Conservation (phyloP, 2,329 filamentous ascomycete genomes). For the Colletotrichum filicis region DNA sequence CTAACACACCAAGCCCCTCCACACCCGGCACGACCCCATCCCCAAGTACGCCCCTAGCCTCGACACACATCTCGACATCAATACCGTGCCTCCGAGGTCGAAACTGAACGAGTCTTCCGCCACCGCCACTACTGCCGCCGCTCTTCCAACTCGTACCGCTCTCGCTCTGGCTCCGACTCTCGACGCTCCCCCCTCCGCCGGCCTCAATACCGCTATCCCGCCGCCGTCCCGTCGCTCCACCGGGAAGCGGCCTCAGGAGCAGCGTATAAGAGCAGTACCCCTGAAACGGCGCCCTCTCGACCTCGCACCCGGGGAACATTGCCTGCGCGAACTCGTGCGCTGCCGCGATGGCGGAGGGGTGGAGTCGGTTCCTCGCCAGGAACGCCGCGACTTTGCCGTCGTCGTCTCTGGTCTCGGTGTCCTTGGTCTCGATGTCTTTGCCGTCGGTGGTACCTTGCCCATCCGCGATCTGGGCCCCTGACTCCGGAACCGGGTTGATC, state of each 20-base stretch:
- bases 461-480: background rate
- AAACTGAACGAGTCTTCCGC: constrained; percentile 56
- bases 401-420: background rate
- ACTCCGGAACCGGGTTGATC: fast-evolving
- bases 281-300: constrained; percentile 51
- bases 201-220: constrained; percentile 13
- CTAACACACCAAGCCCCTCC: constrained; percentile 48
- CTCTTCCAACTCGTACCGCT: background rate
- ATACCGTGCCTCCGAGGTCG: constrained; percentile 55
- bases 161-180: background rate
- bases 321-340: constrained; percentile 44
- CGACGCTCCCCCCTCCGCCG: background rate
- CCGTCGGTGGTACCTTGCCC: no score
- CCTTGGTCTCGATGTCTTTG: background rate
- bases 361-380: constrained; percentile 3
- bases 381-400: constrained; percentile 16
- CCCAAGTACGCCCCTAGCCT: constrained; percentile 53
- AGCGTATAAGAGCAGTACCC: constrained; percentile 66
- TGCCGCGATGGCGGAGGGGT: background rate
- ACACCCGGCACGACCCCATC: constrained; percentile 52
- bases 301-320: constrained; percentile 43
- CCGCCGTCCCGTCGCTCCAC: constrained; percentile 14
- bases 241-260: constrained; percentile 44
- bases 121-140: background rate
- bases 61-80: constrained; percentile 48